Percentiles rank a stretch among this genome's conserved stretches.
Evolutionary conservation across 2,329 filamentous ascomycete genomes (phyloP).

Genomic region (Aphanocladium album): DNA sequence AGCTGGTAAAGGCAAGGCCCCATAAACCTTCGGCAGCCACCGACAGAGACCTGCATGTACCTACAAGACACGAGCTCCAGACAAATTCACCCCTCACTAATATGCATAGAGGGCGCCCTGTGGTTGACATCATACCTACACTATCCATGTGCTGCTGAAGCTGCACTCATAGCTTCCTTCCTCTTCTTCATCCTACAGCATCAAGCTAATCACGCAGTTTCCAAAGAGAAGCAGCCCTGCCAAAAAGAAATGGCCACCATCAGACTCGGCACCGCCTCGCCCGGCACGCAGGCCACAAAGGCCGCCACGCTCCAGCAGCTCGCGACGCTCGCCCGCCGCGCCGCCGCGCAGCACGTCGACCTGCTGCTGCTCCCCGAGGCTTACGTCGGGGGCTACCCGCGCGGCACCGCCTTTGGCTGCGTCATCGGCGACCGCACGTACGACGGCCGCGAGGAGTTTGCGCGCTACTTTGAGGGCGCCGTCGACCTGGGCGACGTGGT

Average conservation of each 20-base stretch:
- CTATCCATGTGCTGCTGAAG: background rate
- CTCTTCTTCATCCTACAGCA: too few relatives aligned
- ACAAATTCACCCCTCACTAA: background rate
- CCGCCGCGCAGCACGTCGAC: constrained; percentile 52
- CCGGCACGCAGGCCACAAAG: constrained; percentile 45
- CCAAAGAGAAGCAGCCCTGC: too few relatives aligned
- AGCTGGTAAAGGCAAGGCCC: background rate
- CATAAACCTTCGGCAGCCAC: background rate
- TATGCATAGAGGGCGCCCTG: background rate
- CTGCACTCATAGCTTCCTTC: background rate
- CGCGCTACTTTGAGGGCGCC: constrained; percentile 71
- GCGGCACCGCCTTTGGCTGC: constrained; percentile 72
- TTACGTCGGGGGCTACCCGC: constrained; percentile 86
- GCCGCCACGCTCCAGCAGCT: constrained; percentile 62
- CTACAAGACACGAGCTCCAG: background rate
- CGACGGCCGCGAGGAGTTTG: constrained; percentile 73
- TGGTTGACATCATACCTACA: background rate
- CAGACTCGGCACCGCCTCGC: constrained; percentile 52
- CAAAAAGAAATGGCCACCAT: constrained; percentile 27
- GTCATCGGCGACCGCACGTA: constrained; percentile 64
- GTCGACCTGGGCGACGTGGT: constrained; percentile 80
- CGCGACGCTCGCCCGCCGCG: constrained; percentile 55
- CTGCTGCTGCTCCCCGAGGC: constrained; percentile 88
- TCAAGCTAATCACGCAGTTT: background rate
- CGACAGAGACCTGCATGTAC: background rate